Conservation (phyloP, 345 rosid genomes). For the Ailanthus altissimus region DNA sequence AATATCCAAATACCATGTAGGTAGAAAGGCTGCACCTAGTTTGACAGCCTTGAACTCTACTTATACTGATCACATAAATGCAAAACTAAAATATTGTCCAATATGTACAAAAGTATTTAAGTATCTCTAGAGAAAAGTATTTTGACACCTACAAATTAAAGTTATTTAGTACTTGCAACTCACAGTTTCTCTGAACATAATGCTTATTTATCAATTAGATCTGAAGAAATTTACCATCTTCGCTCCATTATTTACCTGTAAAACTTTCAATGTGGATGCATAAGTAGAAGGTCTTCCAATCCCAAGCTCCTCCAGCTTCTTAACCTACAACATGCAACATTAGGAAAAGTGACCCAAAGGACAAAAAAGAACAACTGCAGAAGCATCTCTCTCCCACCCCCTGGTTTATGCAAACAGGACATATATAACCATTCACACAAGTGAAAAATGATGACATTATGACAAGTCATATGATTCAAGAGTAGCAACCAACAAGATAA, state of each 20-base stretch:
- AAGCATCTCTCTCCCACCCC: slow-evolving; percentile 13
- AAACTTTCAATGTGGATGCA: slow-evolving; percentile 80
- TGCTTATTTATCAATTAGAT: slow-evolving; percentile 8
- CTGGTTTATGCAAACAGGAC: slow-evolving; percentile 8
- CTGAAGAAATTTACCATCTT: slow-evolving; percentile 15
- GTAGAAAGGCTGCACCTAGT: neutral
- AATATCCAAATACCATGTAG: neutral
- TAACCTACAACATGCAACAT: slow-evolving; percentile 57
- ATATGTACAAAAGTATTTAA: no score
- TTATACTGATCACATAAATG: neutral
- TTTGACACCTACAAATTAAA: slow-evolving; percentile 11
- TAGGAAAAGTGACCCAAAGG: slow-evolving; percentile 6
- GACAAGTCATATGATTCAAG: neutral
- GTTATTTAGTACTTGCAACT: neutral
- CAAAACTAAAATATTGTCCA: neutral
- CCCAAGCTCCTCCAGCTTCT: slow-evolving; percentile 97
- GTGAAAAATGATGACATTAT: neutral
- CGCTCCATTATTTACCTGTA: slow-evolving; percentile 56
- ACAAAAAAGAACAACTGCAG: slow-evolving; percentile 4
- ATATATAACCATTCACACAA: neutral
- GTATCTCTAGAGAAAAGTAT: no score
- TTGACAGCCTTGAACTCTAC: neutral
- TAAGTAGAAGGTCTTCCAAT: slow-evolving; percentile 99
- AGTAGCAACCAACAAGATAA: neutral
- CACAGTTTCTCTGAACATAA: neutral